Evolutionary conservation across 148 eudicot genomes (phyloP), one percentile per base, ranked within the genome.

Genomic region (Pharnaceum exiguum): DNA sequence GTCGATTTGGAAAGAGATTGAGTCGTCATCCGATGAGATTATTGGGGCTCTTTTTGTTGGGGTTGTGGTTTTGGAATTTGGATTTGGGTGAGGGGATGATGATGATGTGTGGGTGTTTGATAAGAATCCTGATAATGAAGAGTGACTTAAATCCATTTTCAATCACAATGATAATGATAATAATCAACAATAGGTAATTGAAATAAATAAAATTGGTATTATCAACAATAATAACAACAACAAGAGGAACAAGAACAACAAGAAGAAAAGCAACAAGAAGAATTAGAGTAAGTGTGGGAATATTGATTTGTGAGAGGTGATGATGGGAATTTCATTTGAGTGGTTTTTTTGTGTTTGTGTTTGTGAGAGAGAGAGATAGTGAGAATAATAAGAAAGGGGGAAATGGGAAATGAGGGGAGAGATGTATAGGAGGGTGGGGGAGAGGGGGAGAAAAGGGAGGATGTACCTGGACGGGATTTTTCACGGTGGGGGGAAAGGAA

Each of bases 1-100:
- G 43, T 82, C 83, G 51, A 77, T 66, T 63, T 77, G 83, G 38
- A 82, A 82, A 10, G 87, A 75, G 26, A 79, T 70, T 2, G 87
- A 72, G 11, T 79, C 85, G 18, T 87, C 95, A n/a, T n/a, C n/a
- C n/a, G n/a, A n/a, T n/a, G n/a, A n/a, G 51, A 32, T 54, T 35
- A 77, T 68, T 21, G 31, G 71, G 9, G 63, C 21, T 36, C 79
- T n/a, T n/a, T n/a, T n/a, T n/a, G n/a, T n/a, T n/a, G n/a, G 67
- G 4, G 18, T 4, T 37, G 30, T 75, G 17, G 54, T 16, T 62
- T 66, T 70, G 10, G 66, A n/a, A 21, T 29, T 46, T 6, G 33
- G 65, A 21, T 5, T 46, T 31, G 43, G 50, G 0, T 36, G 57
- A 17, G 57, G n/a, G 2, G 58, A 22, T 2, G 63, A 58, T 35